Evolutionary conservation across 176 grass and related monocot genomes (phyloP).

Genomic region (Bromus sterilis): DNA sequence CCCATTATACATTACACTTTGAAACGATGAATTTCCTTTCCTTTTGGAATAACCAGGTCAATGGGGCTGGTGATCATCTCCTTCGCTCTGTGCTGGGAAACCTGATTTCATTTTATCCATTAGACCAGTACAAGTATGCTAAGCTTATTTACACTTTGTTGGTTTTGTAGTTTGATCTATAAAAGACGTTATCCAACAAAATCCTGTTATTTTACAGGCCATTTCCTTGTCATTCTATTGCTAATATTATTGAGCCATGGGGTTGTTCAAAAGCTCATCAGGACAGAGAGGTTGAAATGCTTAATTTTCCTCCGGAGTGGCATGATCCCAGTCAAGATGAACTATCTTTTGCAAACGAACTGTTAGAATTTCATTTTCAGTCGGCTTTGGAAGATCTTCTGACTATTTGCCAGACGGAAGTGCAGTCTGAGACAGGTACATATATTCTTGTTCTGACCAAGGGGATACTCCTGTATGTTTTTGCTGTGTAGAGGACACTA

Average conservation of each 20-base stretch:
- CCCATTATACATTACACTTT: conserved; percentile 1
- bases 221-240: conserved; percentile 42
- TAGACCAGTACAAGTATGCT: conserved; percentile 83
- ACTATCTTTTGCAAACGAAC: conserved; percentile 84
- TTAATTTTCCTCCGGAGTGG: conserved; percentile 65
- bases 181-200: conserved; percentile 1
- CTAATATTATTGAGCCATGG: conserved; percentile 79
- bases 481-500: neutral
- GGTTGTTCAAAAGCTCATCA: conserved; percentile 74
- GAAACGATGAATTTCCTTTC: neutral
- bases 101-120: conserved; percentile 69
- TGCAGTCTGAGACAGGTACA: conserved; percentile 64
- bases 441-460: conserved; percentile 11
- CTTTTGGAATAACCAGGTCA: conserved; percentile 53
- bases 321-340: conserved; percentile 78
- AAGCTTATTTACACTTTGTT: conserved; percentile 9
- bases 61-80: conserved; percentile 86
- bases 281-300: conserved; percentile 38
- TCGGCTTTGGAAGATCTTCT: conserved; percentile 83
- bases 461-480: neutral
- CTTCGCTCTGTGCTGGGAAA: conserved; percentile 85
- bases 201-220: conserved; percentile 38
- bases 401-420: conserved; percentile 52
- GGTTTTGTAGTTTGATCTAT: conserved; percentile 21
- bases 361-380: conserved; percentile 77